Conservation (phyloP, 2,329 filamentous ascomycete genomes). For the Helicocarpus griseus region DNA sequence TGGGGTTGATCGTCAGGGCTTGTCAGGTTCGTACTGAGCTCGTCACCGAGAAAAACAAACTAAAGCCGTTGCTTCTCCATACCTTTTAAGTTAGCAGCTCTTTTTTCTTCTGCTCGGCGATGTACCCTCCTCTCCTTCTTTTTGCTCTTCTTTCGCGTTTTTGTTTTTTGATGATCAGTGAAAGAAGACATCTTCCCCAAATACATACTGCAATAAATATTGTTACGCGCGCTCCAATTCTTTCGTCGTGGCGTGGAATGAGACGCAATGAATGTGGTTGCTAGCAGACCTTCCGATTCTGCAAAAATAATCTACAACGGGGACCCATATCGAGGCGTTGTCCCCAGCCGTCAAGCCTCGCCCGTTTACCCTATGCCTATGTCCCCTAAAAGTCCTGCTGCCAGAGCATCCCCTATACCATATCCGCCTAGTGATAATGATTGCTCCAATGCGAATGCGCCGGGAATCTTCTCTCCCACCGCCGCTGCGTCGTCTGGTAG, state of each 20-base stretch:
- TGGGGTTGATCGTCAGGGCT: constrained; percentile 11
- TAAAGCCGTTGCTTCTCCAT: background rate
- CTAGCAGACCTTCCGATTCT: constrained; percentile 26
- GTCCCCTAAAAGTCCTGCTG: constrained; percentile 27
- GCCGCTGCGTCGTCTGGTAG: constrained; percentile 17
- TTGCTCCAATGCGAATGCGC: constrained; percentile 26
- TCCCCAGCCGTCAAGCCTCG: constrained; percentile 16
- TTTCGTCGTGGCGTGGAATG: background rate
- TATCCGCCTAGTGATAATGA: constrained; percentile 21
- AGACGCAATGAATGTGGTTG: constrained; percentile 31
- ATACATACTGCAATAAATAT: background rate
- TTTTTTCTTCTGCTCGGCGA: background rate
- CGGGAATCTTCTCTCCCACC: constrained; percentile 30
- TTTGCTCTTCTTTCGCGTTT: background rate
- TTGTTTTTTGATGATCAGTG: background rate
- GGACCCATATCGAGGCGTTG: constrained; percentile 17
- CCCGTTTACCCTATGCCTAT: constrained; percentile 17
- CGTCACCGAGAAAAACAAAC: background rate
- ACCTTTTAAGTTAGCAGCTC: background rate
- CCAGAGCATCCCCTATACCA: constrained; percentile 17
- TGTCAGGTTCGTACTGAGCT: constrained; percentile 1
- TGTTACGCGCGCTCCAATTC: background rate
- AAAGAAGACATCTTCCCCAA: background rate
- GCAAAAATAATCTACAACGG: constrained; percentile 23
- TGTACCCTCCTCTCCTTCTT: background rate